phyloP scores from a whole-genome alignment of 164 flowering plant species.

The Magnolia changhungtana region DNA sequence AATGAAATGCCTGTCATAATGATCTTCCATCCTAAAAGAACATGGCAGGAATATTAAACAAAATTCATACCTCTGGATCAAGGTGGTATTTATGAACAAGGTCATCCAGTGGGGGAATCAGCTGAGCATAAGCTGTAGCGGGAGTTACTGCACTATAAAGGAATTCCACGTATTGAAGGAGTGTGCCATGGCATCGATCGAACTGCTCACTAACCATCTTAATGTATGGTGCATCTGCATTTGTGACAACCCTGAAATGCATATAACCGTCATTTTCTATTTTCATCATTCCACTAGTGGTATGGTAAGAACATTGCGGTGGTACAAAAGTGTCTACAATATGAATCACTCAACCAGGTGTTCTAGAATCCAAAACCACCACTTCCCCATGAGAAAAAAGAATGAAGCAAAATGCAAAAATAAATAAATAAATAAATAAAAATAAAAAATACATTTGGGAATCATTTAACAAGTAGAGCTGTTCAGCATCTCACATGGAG shows the following conservation, averaged over 20 bases:
- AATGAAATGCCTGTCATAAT: too few species aligned
- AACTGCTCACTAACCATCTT: conserved; percentile 98
- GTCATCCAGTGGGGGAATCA: conserved; percentile 82
- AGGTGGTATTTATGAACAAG: conserved; percentile 85
- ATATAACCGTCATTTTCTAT: conserved; percentile 9
- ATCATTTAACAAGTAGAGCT: neutral
- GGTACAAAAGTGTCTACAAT: neutral
- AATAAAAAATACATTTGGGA: neutral
- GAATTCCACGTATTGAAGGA: conserved; percentile 96
- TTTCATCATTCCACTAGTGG: neutral
- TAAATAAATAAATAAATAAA: neutral
- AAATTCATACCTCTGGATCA: conserved; percentile 80
- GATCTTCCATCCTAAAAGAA: too few species aligned
- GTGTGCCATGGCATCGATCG: conserved; percentile 97
- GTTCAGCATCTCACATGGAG: conserved; percentile 63
- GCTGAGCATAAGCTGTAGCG: conserved; percentile 64
- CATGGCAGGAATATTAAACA: neutral
- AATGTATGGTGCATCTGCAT: conserved; percentile 88
- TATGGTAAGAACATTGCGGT: neutral
- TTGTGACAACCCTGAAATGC: conserved; percentile 71
- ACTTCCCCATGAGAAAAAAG: conserved; percentile 1
- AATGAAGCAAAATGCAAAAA: neutral
- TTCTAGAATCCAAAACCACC: neutral
- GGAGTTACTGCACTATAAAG: conserved; percentile 78
- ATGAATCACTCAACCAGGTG: neutral